Evolutionary conservation across 2,329 filamentous ascomycete genomes (phyloP).

Genomic region (Aspergillus costaricaensis): DNA sequence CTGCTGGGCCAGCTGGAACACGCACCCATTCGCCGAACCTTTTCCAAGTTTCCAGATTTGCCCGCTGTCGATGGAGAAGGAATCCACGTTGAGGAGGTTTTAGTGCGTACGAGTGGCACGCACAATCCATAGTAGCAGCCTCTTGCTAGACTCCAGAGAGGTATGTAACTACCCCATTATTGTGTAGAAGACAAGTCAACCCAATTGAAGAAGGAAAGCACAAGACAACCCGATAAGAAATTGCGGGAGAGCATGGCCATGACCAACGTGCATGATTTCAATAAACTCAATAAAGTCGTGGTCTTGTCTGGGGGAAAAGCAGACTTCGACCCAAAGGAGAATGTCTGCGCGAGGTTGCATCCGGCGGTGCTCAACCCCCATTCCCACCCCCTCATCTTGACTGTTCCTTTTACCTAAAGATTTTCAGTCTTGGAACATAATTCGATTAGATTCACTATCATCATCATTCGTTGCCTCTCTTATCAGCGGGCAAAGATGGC

Average conservation of each 20-base stretch:
- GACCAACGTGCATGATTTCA: too few species aligned
- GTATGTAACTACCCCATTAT: not conserved
- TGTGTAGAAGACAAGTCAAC: not conserved
- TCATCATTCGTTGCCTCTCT: conserved; percentile 17
- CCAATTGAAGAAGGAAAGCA: not conserved
- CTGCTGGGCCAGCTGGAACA: not conserved
- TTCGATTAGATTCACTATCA: conserved; percentile 8
- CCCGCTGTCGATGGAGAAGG: not conserved
- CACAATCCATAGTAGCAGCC: not conserved
- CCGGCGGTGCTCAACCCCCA: conserved; percentile 7
- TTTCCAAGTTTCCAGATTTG: not conserved
- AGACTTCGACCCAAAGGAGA: not conserved
- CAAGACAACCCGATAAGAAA: not conserved
- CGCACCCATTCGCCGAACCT: conserved; percentile 4
- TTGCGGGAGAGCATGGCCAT: not conserved
- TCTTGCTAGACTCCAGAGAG: too few species aligned
- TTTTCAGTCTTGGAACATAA: conserved; percentile 16
- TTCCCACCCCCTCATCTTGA: conserved; percentile 9
- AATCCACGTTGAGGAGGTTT: not conserved
- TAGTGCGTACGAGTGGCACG: conserved; percentile 5
- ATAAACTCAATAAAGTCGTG: too few species aligned
- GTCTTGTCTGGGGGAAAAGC: not conserved
- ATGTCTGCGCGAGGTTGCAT: conserved; percentile 18
- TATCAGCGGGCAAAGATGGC: conserved; percentile 10
- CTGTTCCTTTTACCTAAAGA: conserved; percentile 30